A percentile compares a stretch with the other conserved stretches of the same genome.
phyloP scores from a whole-genome alignment of 2,329 filamentous ascomycete genomes.

The Ophidiomyces ophidiicola region DNA sequence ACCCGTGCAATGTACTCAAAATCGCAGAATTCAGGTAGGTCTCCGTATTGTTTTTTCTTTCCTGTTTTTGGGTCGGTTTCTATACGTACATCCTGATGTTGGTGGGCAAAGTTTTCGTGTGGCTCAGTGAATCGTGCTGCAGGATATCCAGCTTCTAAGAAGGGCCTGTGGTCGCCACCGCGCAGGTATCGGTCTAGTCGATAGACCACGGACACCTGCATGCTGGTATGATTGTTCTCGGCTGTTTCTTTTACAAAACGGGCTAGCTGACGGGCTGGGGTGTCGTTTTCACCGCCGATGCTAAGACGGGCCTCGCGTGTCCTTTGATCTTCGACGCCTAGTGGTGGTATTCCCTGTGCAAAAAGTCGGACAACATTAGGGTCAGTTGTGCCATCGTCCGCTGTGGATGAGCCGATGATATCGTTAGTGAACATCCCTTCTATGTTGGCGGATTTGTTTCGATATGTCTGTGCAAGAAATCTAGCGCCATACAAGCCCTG shows the following conservation, averaged over 20 bases:
- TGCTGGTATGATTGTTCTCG: conserved; percentile 10
- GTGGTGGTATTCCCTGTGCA: conserved; percentile 10
- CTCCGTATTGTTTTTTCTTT: conserved; percentile 10
- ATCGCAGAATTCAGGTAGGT: conserved; percentile 12
- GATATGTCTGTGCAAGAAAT: conserved; percentile 10
- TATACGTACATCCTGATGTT: conserved; percentile 12
- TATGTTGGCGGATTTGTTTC: conserved; percentile 11
- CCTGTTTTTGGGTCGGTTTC: conserved; percentile 10
- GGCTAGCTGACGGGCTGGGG: conserved; percentile 9
- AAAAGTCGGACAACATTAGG: conserved; percentile 12
- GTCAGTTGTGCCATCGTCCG: conserved; percentile 11
- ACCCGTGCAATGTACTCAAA: conserved; percentile 11
- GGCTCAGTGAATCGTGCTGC: conserved; percentile 13
- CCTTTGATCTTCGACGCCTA: conserved; percentile 8
- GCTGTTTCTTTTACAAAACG: conserved; percentile 13
- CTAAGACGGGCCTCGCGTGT: conserved; percentile 10
- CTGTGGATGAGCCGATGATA: conserved; percentile 12
- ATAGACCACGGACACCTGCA: conserved; percentile 12
- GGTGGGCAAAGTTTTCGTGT: conserved; percentile 11
- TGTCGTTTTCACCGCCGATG: conserved; percentile 12
- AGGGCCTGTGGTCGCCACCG: conserved; percentile 12
- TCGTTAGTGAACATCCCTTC: conserved; percentile 14
- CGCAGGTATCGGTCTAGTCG: conserved; percentile 10
- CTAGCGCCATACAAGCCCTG: conserved; percentile 10
- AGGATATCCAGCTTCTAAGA: conserved; percentile 11